phyloP scores from a whole-genome alignment of 2,329 filamentous ascomycete species.

The Aspergillus sp. region DNA sequence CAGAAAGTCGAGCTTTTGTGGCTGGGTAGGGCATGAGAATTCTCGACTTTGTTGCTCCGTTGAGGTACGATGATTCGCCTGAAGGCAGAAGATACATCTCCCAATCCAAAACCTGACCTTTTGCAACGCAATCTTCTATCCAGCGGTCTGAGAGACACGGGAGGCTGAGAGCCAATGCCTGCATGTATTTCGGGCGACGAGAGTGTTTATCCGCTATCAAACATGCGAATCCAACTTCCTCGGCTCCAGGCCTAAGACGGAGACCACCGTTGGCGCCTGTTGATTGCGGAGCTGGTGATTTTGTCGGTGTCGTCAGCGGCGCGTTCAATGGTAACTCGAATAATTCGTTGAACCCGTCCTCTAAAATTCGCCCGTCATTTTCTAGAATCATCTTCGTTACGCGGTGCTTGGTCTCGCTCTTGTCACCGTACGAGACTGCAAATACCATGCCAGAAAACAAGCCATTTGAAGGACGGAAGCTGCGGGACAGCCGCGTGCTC shows the following conservation, averaged over 20 bases:
- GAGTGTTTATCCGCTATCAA: constrained; percentile 84
- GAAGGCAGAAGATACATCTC: constrained; percentile 79
- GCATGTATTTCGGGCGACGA: constrained; percentile 87
- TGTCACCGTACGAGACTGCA: constrained; percentile 71
- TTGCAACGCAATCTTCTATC: constrained; percentile 70
- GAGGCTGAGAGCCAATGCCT: constrained; percentile 84
- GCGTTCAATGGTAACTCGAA: constrained; percentile 56
- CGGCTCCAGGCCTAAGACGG: constrained; percentile 54
- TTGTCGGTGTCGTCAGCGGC: constrained; percentile 29
- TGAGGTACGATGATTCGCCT: constrained; percentile 74
- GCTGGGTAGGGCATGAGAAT: constrained; percentile 63
- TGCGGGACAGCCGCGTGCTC: constrained; percentile 49
- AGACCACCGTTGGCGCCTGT: constrained; percentile 39
- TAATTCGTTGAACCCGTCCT: constrained; percentile 76
- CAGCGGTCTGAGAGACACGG: constrained; percentile 83
- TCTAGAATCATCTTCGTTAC: constrained; percentile 64
- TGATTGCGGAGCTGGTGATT: constrained; percentile 20
- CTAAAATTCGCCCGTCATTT: constrained; percentile 71
- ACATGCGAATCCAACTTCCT: constrained; percentile 71
- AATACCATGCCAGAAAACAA: constrained; percentile 84
- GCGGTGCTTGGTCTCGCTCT: constrained; percentile 55
- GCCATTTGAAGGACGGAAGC: constrained; percentile 31
- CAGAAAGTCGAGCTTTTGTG: constrained; percentile 53
- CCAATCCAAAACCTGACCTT: constrained; percentile 68
- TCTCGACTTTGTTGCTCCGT: constrained; percentile 74